phyloP scores from a whole-genome alignment of 2,329 filamentous ascomycete species.

The Aspergillus brunneoviolaceus region DNA sequence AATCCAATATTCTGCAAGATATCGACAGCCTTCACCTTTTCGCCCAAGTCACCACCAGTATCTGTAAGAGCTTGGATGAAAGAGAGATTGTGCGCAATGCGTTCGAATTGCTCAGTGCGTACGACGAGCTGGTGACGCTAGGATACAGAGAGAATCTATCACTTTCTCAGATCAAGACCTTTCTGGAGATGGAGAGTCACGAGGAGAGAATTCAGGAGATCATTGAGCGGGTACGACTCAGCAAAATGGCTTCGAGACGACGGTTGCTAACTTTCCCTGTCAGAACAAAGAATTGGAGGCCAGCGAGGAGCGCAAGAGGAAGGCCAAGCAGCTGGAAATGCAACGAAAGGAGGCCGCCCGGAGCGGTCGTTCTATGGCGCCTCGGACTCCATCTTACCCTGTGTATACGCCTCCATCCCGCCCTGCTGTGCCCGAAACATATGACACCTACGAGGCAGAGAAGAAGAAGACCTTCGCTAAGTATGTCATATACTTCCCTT shows the following conservation, averaged over 20 bases:
- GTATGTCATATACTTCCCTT: slow-evolving; percentile 46
- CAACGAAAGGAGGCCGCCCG: slow-evolving; percentile 95
- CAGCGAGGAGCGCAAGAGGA: slow-evolving; percentile 95
- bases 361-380: slow-evolving; percentile 64
- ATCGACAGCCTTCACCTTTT: slow-evolving; percentile 98
- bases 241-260: slow-evolving; percentile 23
- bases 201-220: slow-evolving; percentile 99
- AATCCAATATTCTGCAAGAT: slow-evolving; percentile 98
- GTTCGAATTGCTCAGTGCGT: slow-evolving; percentile 92
- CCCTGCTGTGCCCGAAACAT: slow-evolving; percentile 73
- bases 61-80: slow-evolving; percentile 95
- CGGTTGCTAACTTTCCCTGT: slow-evolving; percentile 23
- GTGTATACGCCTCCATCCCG: slow-evolving; percentile 81
- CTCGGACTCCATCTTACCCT: slow-evolving; percentile 79
- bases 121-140: slow-evolving; percentile 93
- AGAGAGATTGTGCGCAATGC: slow-evolving; percentile 92
- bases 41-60: slow-evolving; percentile 92
- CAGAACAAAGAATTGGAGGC: slow-evolving; percentile 99
- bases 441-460: slow-evolving; percentile 93
- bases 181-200: slow-evolving; percentile 98
- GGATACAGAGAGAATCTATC: slow-evolving; percentile 96
- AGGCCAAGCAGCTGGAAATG: slow-evolving; percentile 98
- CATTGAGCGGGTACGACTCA: slow-evolving; percentile 70
- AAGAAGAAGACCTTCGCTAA: slow-evolving; percentile 91
- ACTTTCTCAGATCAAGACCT: slow-evolving; percentile 96